A percentile compares a stretch with the other conserved stretches of the same genome.
Conservation (phyloP, 768 basidiomycete genomes). For the Cystofilobasidium bisporidii region DNA sequence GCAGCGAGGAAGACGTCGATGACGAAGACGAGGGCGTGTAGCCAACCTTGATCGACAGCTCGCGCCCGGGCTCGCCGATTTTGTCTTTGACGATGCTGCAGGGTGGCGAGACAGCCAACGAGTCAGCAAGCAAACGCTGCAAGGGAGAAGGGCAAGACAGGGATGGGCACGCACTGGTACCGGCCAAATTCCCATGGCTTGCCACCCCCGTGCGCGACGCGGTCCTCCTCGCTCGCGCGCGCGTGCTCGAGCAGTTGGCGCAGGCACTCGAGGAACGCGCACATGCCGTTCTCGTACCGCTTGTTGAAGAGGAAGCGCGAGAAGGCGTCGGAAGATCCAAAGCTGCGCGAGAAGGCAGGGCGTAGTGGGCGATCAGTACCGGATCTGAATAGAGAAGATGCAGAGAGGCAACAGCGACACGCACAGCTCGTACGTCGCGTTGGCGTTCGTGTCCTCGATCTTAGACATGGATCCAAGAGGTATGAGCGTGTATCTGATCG, state of each 20-base stretch:
- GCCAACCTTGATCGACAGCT: conserved; percentile 19
- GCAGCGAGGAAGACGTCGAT: neutral
- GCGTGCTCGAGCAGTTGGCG: conserved; percentile 79
- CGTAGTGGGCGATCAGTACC: neutral
- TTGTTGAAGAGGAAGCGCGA: conserved; percentile 85
- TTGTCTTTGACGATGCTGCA: conserved; percentile 79
- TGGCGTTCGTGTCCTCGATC: conserved; percentile 65
- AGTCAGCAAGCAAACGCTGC: neutral
- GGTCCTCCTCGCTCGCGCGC: neutral
- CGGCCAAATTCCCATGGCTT: conserved; percentile 52
- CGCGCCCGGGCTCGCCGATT: conserved; percentile 63
- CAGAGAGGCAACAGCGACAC: conserved; percentile 19
- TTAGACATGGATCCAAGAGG: conserved; percentile 93
- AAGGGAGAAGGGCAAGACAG: conserved; percentile 6
- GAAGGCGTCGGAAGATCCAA: conserved; percentile 87
- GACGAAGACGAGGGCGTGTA: conserved; percentile 17
- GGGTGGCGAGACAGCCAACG: neutral
- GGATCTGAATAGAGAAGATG: neutral
- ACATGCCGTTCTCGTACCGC: conserved; percentile 92
- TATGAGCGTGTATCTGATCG: conserved; percentile 67
- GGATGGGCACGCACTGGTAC: conserved; percentile 60
- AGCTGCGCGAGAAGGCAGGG: conserved; percentile 37
- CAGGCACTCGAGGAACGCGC: conserved; percentile 87
- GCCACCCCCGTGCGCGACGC: conserved; percentile 50
- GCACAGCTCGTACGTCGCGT: conserved; percentile 69